These are phyloP conservation scores for Huiozyma sinensis DNA, from an alignment of 805 yeast genomes.

Conservation along the genomic window DNA sequence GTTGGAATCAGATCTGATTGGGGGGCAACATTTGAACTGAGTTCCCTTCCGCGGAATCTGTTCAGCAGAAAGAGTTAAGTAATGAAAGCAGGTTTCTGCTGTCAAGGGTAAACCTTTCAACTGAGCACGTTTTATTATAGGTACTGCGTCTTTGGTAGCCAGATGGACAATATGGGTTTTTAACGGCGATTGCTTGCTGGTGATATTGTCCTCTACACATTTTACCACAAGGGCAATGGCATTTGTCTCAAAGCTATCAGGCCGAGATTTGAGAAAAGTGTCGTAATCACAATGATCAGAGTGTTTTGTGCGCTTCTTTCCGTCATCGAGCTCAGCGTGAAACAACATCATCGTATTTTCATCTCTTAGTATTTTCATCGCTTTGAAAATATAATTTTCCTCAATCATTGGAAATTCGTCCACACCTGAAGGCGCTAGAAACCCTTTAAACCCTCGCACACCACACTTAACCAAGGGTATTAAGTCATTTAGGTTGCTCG, in stretches of 20 bases:
- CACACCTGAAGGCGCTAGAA: conserved; percentile 89
- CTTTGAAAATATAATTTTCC: conserved; percentile 51
- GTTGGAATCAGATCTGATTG: conserved; percentile 70
- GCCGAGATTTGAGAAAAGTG: conserved; percentile 73
- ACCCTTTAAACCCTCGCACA: conserved; percentile 90
- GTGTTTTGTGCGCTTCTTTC: conserved; percentile 1
- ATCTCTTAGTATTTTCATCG: conserved; percentile 53
- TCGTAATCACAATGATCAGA: conserved; percentile 37
- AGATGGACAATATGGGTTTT: conserved; percentile 85
- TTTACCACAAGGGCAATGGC: conserved; percentile 67
- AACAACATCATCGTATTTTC: conserved; percentile 70
- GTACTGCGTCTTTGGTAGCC: conserved; percentile 77
- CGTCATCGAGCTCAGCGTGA: conserved; percentile 82
- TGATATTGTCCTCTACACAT: conserved; percentile 36
- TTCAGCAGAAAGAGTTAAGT: conserved; percentile 69
- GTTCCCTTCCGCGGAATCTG: conserved; percentile 67
- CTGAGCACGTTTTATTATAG: conserved; percentile 59
- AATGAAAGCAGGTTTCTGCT: conserved; percentile 93
- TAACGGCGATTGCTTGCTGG: conserved; percentile 34
- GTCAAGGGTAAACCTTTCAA: conserved; percentile 49
- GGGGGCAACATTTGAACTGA: conserved; percentile 90
- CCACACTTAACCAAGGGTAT: conserved; percentile 73
- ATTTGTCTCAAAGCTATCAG: conserved; percentile 76
- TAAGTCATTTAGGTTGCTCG: conserved; percentile 59
- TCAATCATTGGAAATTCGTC: conserved; percentile 85